Base-by-base conservation (phyloP, 495 filamentous ascomycete species). In the Cryomyces antarcticus region DNA sequence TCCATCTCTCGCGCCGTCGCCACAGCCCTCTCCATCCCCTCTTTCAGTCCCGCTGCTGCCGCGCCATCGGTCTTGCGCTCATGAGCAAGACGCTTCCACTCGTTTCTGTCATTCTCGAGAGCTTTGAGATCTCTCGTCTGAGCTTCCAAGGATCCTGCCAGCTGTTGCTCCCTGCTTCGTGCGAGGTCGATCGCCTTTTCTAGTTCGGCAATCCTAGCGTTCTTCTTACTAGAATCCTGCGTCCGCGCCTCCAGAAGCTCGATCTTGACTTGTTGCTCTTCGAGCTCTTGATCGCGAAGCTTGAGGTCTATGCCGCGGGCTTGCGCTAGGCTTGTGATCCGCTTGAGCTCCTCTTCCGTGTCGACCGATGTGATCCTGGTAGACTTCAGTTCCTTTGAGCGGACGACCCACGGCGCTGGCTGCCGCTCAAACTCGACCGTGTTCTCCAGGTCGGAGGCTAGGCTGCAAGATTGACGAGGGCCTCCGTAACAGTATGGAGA, bases 201-300 rank as follows among this genome's bases (percentile, higher is more conserved):
- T 2, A 83, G 66, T 30, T 78, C 75, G 28, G 64, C 66, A 42
- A 85, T 78, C 24, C 65, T 62, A 28, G 70, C 66, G 24, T 69
- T 62, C 55, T 79, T 77, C 51, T 82, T 79, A 30, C 78, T 72
- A 9, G 82, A 72, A 49, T 93, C 86, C 35, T 80, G 73, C 69
- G 77, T 80, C 11, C 78, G 69, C 24, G 70, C 68, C 54, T 94
- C 87, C 37, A 96, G 77, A 5, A 83, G 81, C 59, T 95, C 89
- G 53, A 93, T 88, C 58, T 93, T 92, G 46, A 93, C 80, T 3
- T 74, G 71, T 7, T 84, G 69, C 30, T 82, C 82, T 49, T 80
- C 78, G 13, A 84, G 62, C 27, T 64, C 65, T 45, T 80, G 66
- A 34, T 86, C 78, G 29, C 72, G 68, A 37, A 77, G 62, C 6